Base-by-base conservation (phyloP, 1,139 yeast genomes). In the Kurtzmaniella natalensis region DNA sequence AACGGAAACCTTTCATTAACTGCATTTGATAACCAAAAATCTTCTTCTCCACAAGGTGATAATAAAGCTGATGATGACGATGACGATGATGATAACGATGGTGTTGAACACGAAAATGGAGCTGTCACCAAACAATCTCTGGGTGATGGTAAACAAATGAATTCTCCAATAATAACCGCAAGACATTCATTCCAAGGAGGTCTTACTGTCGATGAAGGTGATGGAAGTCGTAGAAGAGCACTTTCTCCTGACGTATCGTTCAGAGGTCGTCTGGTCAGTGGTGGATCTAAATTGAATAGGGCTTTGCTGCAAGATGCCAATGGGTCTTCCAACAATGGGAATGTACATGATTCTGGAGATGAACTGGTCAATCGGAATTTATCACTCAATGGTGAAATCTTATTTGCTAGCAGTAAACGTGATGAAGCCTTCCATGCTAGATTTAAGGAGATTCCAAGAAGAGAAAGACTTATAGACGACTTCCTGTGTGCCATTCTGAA, bases 401-500 rank as follows among this genome's bases (percentile, higher is more conserved):
- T 14, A n/a, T 31, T 24, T 24, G 33, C 33, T 11, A 31, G 28
- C 19, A 16, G 22, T 9, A 31, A 31, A 10, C 24, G 78, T 39
- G 79, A 81, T 46, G 59, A 61, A 19, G 84, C 81, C 25, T 81
- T 82, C 50, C 89, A 81, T 50, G 67, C 63, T 28, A 50, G 71
- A 4, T 83, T 83, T 56, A 76, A 75, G 38, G 70, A 72, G 30
- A 54, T 82, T 0, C 76, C 81, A 0, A 42, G 58, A 1, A 50
- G 51, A 22, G 94, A 83, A 44, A 57, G 61, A 31, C 62, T 82
- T 27, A 65, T 82, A 32, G 80, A 76, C 32, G 89, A 81, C 44
- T 80, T 67, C 46, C 71, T 81, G 28, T 83, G 92, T 65, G 94
- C 94, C 0, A 61, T 78, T 21, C 76, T 80, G 2, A 77, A 76